Conservation (phyloP, 116 monocot species). For the Zostera marina region DNA sequence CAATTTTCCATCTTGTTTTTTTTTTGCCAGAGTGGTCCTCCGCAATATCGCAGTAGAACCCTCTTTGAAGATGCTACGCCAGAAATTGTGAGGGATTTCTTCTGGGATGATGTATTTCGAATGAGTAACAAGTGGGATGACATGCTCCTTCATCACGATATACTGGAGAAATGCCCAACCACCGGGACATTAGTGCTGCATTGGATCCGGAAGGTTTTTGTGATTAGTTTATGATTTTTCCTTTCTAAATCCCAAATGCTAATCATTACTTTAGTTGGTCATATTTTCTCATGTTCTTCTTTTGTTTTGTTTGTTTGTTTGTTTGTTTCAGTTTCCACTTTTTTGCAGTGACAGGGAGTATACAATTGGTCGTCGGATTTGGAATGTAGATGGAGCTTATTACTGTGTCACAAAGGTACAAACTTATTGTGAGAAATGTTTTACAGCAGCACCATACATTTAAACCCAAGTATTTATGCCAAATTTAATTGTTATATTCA, state of each 20-base stretch:
- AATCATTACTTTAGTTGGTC: neutral
- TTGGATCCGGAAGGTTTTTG: conserved; percentile 73
- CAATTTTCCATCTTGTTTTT: neutral
- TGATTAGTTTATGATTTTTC: neutral
- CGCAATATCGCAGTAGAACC: conserved; percentile 73
- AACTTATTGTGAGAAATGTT: neutral
- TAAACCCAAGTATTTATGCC: neutral
- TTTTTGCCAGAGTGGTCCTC: conserved; percentile 45
- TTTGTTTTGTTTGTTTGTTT: too few relatives aligned
- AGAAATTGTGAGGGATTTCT: conserved; percentile 75
- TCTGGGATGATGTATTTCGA: conserved; percentile 93
- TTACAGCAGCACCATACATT: neutral
- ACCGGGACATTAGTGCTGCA: conserved; percentile 79
- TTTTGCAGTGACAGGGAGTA: conserved; percentile 97
- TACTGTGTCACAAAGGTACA: conserved; percentile 91
- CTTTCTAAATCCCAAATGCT: neutral
- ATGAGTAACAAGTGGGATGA: conserved; percentile 74
- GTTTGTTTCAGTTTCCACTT: conserved; percentile 69
- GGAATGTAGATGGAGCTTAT: conserved; percentile 45
- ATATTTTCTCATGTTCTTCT: neutral
- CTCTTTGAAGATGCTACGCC: conserved; percentile 71
- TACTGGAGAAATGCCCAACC: conserved; percentile 41
- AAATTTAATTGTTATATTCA: neutral
- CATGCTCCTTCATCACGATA: conserved; percentile 69
- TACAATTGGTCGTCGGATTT: conserved; percentile 82